These are phyloP conservation scores for Sporothrix dimorphospora DNA, from an alignment of 2,329 filamentous ascomycete genomes.

Conservation along the genomic window DNA sequence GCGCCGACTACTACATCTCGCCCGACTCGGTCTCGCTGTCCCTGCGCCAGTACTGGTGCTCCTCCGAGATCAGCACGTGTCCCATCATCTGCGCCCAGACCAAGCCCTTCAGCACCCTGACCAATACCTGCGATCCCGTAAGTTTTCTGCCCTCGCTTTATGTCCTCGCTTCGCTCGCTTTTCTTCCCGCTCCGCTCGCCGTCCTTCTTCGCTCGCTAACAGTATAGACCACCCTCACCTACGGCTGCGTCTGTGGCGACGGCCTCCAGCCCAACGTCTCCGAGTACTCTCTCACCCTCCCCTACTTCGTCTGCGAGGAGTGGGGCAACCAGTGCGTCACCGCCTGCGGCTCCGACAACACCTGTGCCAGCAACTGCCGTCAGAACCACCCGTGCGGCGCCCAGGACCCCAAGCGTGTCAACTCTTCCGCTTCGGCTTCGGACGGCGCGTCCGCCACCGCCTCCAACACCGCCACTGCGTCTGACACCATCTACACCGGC, in stretches of 20 bases:
- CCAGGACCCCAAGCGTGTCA: constrained; percentile 62
- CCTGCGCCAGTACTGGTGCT: constrained; percentile 65
- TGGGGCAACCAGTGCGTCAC: constrained; percentile 70
- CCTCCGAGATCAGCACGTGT: constrained; percentile 64
- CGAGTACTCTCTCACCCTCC: constrained; percentile 77
- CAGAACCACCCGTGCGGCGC: constrained; percentile 74
- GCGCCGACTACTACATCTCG: constrained; percentile 63
- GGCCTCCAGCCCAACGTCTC: constrained; percentile 70
- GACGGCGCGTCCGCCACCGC: constrained; percentile 46
- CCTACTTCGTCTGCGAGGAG: constrained; percentile 74
- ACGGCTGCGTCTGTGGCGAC: constrained; percentile 72
- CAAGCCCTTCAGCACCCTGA: constrained; percentile 53
- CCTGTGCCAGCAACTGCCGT: constrained; percentile 65
- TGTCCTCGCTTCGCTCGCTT: not conserved
- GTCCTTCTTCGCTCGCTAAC: constrained; percentile 24
- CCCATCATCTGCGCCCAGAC: constrained; percentile 72
- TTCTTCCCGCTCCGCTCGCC: not conserved
- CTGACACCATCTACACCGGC: constrained; percentile 45
- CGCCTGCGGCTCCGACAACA: constrained; percentile 57
- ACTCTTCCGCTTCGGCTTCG: constrained; percentile 54
- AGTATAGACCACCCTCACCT: constrained; percentile 61
- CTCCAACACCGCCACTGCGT: constrained; percentile 37
- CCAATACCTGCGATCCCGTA: constrained; percentile 72
- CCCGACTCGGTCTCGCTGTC: constrained; percentile 60
- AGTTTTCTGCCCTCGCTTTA: constrained; percentile 33